phyloP scores from a whole-genome alignment of 2,329 filamentous ascomycete genomes.

The Madurella fahalii region DNA sequence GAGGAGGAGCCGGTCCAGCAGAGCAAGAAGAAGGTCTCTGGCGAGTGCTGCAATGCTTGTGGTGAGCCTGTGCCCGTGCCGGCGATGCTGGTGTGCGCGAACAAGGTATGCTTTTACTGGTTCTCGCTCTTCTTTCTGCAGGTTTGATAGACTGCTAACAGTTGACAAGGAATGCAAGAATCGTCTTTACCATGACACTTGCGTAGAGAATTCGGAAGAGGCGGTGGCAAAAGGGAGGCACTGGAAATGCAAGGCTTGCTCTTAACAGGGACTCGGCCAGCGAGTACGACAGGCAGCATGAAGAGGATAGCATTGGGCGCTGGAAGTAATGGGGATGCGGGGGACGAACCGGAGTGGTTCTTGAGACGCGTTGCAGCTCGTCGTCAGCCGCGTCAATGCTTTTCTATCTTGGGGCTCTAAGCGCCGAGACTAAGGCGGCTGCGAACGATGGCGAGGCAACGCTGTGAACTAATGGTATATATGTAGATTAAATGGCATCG shows the following conservation, averaged over 20 bases:
- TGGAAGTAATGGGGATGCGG: too few species aligned
- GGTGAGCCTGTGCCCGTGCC: conserved; percentile 46
- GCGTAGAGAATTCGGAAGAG: conserved; percentile 37
- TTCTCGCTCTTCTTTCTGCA: too few species aligned
- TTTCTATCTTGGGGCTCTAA: too few species aligned
- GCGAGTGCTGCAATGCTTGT: conserved; percentile 42
- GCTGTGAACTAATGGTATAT: too few species aligned
- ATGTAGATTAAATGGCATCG: too few species aligned
- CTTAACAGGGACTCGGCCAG: not conserved
- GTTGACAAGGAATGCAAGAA: conserved; percentile 37
- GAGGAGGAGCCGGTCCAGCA: conserved; percentile 25
- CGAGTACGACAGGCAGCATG: too few species aligned
- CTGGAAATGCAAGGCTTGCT: conserved; percentile 24
- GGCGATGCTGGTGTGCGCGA: conserved; percentile 46
- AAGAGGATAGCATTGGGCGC: too few species aligned
- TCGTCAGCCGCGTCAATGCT: too few species aligned
- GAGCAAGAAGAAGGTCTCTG: conserved; percentile 39
- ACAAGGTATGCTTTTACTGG: conserved; percentile 40
- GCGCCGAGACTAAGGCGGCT: too few species aligned
- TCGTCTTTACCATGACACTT: conserved; percentile 48
- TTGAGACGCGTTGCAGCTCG: too few species aligned
- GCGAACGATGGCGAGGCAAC: too few species aligned
- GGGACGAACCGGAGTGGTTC: too few species aligned
- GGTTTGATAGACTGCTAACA: conserved; percentile 5
- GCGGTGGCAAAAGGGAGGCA: conserved; percentile 32